Base-by-base conservation (phyloP, 1,284 basidiomycete species). In the Ustilago sp. region DNA sequence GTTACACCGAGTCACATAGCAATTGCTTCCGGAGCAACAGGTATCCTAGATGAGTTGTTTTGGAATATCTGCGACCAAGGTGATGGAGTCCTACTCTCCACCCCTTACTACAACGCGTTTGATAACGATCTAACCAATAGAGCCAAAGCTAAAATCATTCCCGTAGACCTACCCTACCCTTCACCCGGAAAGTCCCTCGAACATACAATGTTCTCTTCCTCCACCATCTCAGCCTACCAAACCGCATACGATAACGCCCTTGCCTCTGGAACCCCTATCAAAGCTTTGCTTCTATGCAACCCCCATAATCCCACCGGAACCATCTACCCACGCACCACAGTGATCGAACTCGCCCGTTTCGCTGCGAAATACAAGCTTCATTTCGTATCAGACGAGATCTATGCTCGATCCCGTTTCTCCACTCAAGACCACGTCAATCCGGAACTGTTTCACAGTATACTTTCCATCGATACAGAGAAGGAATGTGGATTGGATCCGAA, bases 311-410 rank as follows among this genome's bases (percentile, higher is more conserved):
- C 73, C 7, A 78, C 78, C 8, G 81, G 81, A 3, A 79, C 65
- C 15, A 75, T 83, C 54, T 74, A 78, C 28, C 73, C 81, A 2
- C 62, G 81, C 3, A 61, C 69, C 8, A 79, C 77, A 15, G 54
- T 80, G 17, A 45, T 83, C 13, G 71, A 35, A 2, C 68, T 83
- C 8, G 76, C 71, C 41, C 59, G 54, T n/a, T 58, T 83, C 15
- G 79, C 80, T 0, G 79, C 65, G 12, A 75, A 78, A 59, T 56
- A 82, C 51, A 43, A 68, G 23, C 64, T 83, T 7, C 81, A 83
- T 56, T 68, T 83, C 17, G 75, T 83, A 1, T 74, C 71, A 3
- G 81, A 83, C 56, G 81, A 83, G 61, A 83, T 83, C 65, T 83
- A 83, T 43, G 75, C 81, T 0, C 67, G 79, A 4, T 80, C 80